Evolutionary conservation across 2,329 filamentous ascomycete genomes (phyloP).

Genomic region (Diaporthe batatas): DNA sequence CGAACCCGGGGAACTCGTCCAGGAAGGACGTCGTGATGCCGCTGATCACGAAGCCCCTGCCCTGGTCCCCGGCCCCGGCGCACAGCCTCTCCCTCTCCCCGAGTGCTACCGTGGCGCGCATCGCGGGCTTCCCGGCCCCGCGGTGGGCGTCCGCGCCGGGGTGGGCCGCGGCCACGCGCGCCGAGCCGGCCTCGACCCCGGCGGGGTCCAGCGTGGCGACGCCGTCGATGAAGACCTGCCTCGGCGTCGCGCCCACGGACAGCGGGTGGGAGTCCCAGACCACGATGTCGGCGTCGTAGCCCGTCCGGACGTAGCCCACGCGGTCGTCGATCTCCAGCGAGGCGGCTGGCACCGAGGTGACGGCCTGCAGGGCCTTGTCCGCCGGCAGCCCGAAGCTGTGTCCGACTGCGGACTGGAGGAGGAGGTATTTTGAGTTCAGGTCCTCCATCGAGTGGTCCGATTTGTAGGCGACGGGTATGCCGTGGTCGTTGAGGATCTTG

Average conservation of each 20-base stretch:
- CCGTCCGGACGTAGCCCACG: slow-evolving; percentile 58
- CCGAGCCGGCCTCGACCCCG: slow-evolving; percentile 49
- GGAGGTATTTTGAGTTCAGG: slow-evolving; percentile 57
- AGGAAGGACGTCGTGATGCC: slow-evolving; percentile 56
- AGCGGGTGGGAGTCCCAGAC: slow-evolving; percentile 64
- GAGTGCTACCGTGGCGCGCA: slow-evolving; percentile 46
- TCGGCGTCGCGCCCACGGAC: slow-evolving; percentile 58
- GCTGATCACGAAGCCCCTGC: slow-evolving; percentile 52
- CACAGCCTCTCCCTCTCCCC: slow-evolving; percentile 48
- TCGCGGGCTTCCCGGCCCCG: slow-evolving; percentile 43
- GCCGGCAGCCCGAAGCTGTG: slow-evolving; percentile 58
- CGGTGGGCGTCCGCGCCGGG: neutral
- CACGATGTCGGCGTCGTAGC: slow-evolving; percentile 65
- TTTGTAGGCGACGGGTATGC: slow-evolving; percentile 59
- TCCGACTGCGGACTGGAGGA: slow-evolving; percentile 57
- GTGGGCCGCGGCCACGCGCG: slow-evolving; percentile 25
- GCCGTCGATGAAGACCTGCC: slow-evolving; percentile 64
- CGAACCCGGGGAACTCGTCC: slow-evolving; percentile 42
- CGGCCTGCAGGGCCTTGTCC: slow-evolving; percentile 56
- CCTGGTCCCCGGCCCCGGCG: slow-evolving; percentile 42
- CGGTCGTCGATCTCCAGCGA: slow-evolving; percentile 58
- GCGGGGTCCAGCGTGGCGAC: slow-evolving; percentile 51
- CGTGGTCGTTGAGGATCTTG: slow-evolving; percentile 55
- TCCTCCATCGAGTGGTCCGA: slow-evolving; percentile 53
- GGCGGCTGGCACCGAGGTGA: slow-evolving; percentile 61